phyloP scores from a whole-genome alignment of 2,329 filamentous ascomycete species.

The Berkeleyomyces rouxiae region DNA sequence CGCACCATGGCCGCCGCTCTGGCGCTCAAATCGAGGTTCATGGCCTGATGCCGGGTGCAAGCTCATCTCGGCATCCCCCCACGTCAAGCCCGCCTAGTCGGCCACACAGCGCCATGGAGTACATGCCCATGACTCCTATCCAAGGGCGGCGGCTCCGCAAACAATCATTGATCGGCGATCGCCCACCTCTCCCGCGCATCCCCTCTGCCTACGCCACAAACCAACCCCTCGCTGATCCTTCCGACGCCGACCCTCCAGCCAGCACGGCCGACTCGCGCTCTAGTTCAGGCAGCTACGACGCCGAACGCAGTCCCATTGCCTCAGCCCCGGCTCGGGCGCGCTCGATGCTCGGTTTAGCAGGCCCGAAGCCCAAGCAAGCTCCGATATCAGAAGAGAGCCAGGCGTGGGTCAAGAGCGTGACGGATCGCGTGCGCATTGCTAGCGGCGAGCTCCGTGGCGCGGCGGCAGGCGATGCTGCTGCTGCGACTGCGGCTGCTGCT shows the following conservation, averaged over 20 bases:
- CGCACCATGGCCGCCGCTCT: constrained; percentile 69
- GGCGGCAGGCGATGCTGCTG: constrained; percentile 9
- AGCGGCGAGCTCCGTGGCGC: constrained; percentile 44
- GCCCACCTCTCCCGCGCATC: constrained; percentile 16
- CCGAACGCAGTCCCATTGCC: constrained; percentile 16
- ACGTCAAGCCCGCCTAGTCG: constrained; percentile 27
- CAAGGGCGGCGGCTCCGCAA: constrained; percentile 37
- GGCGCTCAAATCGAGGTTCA: constrained; percentile 38
- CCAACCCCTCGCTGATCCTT: constrained; percentile 14
- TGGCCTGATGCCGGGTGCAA: background rate
- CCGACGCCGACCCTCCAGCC: constrained; percentile 23
- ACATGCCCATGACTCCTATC: constrained; percentile 31
- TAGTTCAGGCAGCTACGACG: constrained; percentile 40
- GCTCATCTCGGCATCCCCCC: background rate
- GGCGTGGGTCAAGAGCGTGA: constrained; percentile 70
- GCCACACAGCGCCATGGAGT: constrained; percentile 22
- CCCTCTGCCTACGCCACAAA: constrained; percentile 28
- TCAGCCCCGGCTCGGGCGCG: constrained; percentile 22
- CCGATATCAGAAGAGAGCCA: constrained; percentile 56
- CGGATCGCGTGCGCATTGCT: constrained; percentile 58
- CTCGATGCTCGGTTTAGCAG: constrained; percentile 46
- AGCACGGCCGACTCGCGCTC: constrained; percentile 27
- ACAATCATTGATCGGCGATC: constrained; percentile 21
- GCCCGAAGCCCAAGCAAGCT: constrained; percentile 47
- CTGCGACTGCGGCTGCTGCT: background rate